Evolutionary conservation across 768 basidiomycete species (phyloP).

Genomic region (Epithele typhae): DNA sequence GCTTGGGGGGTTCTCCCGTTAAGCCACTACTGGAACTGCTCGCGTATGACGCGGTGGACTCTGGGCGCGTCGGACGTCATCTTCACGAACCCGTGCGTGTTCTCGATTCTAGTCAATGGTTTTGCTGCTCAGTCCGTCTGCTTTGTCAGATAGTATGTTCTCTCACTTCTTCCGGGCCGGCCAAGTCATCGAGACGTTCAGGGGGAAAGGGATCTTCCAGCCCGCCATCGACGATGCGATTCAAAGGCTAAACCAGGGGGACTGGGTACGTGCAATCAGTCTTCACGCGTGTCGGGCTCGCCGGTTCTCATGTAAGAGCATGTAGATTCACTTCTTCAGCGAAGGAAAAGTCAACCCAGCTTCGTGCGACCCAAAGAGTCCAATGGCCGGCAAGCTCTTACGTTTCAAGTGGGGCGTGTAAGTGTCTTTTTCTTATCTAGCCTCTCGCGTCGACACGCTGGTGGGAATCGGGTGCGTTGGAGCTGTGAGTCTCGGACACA

Average conservation of each 20-base stretch:
- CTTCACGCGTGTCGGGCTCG: not conserved
- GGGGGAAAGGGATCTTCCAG: slow-evolving; percentile 89
- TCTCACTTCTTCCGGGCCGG: slow-evolving; percentile 84
- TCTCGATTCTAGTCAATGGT: not conserved
- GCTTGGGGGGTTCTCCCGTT: slow-evolving; percentile 88
- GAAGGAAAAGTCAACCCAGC: slow-evolving; percentile 88
- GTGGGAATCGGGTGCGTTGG: too few relatives aligned
- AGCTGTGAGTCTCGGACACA: too few relatives aligned
- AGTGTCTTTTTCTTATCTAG: slow-evolving; percentile 31
- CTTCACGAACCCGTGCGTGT: slow-evolving; percentile 84
- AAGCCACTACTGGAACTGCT: slow-evolving; percentile 50
- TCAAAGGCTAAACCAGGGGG: slow-evolving; percentile 71
- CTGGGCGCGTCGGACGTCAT: slow-evolving; percentile 91
- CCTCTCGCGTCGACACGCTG: too few relatives aligned
- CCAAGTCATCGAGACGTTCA: slow-evolving; percentile 88
- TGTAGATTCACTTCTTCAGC: slow-evolving; percentile 82
- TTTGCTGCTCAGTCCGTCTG: not conserved
- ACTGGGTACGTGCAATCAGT: slow-evolving; percentile 71
- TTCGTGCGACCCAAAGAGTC: slow-evolving; percentile 37
- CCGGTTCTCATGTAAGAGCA: not conserved
- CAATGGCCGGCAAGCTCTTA: slow-evolving; percentile 48
- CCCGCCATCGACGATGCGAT: slow-evolving; percentile 82
- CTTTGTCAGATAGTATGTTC: slow-evolving; percentile 51
- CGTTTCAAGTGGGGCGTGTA: slow-evolving; percentile 97
- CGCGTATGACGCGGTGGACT: slow-evolving; percentile 78